phyloP scores from a whole-genome alignment of 1,284 basidiomycete species.

The Moesziomyces sp. region DNA sequence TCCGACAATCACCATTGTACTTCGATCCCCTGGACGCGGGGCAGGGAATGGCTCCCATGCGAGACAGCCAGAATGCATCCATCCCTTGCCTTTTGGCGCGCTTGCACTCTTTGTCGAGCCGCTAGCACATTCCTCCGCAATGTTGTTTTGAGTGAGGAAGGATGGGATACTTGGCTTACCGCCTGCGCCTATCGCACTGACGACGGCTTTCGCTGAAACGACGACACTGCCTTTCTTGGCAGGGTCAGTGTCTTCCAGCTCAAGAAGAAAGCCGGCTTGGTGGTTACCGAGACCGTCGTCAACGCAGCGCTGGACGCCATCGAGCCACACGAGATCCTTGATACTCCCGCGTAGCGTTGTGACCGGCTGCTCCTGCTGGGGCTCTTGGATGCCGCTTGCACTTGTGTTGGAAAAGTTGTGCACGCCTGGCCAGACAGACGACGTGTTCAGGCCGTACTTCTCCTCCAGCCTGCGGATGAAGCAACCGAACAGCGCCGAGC shows the following conservation, averaged over 20 bases:
- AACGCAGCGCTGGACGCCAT: slow-evolving; percentile 23
- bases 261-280: slow-evolving; percentile 35
- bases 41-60: slow-evolving; percentile 39
- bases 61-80: slow-evolving; percentile 66
- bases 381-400: neutral
- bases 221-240: neutral
- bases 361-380: slow-evolving; percentile 7
- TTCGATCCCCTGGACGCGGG: slow-evolving; percentile 11
- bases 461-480: slow-evolving; percentile 47
- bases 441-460: slow-evolving; percentile 50
- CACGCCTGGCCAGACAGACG: slow-evolving; percentile 13
- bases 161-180: slow-evolving; percentile 58
- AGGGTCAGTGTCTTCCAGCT: slow-evolving; percentile 12
- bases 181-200: slow-evolving; percentile 65
- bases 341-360: slow-evolving; percentile 16
- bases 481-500: slow-evolving; percentile 59
- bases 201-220: slow-evolving; percentile 50
- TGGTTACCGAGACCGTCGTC: slow-evolving; percentile 31
- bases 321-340: slow-evolving; percentile 37
- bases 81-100: slow-evolving; percentile 5
- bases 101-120: too few relatives aligned
- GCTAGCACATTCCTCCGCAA: neutral
- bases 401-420: slow-evolving; percentile 2
- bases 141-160: slow-evolving; percentile 12
- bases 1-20: slow-evolving; percentile 63